Conservation (phyloP, 768 basidiomycete species). For the Lactarius trivialis region DNA sequence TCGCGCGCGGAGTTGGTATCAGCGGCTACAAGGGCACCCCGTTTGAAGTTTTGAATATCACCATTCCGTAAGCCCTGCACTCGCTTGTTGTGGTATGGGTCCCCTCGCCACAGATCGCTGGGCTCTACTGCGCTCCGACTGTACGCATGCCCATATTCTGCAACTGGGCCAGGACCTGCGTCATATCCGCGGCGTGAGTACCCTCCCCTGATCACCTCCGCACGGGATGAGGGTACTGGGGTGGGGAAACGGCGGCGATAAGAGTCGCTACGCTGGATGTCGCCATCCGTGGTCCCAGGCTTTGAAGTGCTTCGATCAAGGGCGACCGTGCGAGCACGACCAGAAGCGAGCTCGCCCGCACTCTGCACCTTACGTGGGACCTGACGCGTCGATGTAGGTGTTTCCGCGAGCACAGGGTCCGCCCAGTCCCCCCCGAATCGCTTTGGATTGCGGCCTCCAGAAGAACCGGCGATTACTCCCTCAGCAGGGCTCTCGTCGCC, state of each 20-base stretch:
- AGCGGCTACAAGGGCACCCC: not conserved
- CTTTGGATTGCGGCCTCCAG: not conserved
- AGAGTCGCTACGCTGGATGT: not conserved
- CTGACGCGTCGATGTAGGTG: not conserved
- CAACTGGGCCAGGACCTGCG: not conserved
- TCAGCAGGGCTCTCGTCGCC: not conserved
- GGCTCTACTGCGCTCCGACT: not conserved
- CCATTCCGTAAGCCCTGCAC: not conserved
- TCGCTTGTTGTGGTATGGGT: not conserved
- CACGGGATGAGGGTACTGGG: not conserved
- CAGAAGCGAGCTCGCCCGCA: conserved; percentile 7
- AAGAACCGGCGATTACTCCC: not conserved
- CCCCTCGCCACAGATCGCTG: not conserved
- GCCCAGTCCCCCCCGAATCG: not conserved
- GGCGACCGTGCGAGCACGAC: not conserved
- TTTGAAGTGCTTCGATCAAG: not conserved
- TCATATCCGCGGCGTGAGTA: not conserved
- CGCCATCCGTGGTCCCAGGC: not conserved
- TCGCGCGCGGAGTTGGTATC: not conserved
- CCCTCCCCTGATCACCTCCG: not conserved
- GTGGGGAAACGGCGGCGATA: not conserved
- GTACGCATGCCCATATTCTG: not conserved
- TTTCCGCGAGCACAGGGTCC: not conserved
- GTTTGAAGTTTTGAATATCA: not conserved
- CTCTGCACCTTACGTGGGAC: conserved; percentile 17